phyloP scores from a whole-genome alignment of 768 basidiomycete genomes.

The Neoboletus subvelutipes region DNA sequence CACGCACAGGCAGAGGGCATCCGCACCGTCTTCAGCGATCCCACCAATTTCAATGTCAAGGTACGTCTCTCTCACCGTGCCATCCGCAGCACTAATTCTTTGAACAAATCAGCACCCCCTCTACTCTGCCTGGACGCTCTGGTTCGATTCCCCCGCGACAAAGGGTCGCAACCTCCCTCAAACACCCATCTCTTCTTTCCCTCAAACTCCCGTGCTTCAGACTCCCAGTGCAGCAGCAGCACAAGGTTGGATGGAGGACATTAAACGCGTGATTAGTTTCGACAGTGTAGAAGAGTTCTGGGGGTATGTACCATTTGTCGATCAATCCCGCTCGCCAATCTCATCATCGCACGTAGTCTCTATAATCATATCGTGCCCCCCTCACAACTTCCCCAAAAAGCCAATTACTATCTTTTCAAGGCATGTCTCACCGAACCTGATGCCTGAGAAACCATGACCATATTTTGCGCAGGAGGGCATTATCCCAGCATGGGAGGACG shows the following conservation, averaged over 20 bases:
- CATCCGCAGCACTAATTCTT: background rate
- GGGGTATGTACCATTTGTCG: conserved; percentile 62
- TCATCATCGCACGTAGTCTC: conserved; percentile 48
- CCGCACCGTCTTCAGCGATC: conserved; percentile 91
- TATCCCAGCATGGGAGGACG: conserved; percentile 97
- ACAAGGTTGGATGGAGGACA: conserved; percentile 98
- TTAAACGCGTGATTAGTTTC: conserved; percentile 93
- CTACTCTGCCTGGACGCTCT: conserved; percentile 93
- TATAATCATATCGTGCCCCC: conserved; percentile 99
- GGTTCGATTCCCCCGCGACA: conserved; percentile 94
- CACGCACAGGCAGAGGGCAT: conserved; percentile 78
- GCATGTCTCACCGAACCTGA: conserved; percentile 38
- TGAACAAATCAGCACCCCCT: conserved; percentile 72
- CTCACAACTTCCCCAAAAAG: conserved; percentile 88
- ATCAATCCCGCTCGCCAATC: background rate
- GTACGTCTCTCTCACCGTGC: conserved; percentile 39
- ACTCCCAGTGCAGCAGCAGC: conserved; percentile 75
- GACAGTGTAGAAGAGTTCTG: conserved; percentile 99
- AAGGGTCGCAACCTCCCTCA: conserved; percentile 89
- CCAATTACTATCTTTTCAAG: conserved; percentile 99
- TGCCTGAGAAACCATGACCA: conserved; percentile 5
- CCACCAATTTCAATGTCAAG: conserved; percentile 95
- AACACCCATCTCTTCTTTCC: conserved; percentile 76
- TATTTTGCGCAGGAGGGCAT: conserved; percentile 71
- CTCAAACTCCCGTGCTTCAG: conserved; percentile 69